Evolutionary conservation across 2,329 filamentous ascomycete species (phyloP), one percentile per base, ranked within the genome.

Genomic region (Aschersonia sp.): DNA sequence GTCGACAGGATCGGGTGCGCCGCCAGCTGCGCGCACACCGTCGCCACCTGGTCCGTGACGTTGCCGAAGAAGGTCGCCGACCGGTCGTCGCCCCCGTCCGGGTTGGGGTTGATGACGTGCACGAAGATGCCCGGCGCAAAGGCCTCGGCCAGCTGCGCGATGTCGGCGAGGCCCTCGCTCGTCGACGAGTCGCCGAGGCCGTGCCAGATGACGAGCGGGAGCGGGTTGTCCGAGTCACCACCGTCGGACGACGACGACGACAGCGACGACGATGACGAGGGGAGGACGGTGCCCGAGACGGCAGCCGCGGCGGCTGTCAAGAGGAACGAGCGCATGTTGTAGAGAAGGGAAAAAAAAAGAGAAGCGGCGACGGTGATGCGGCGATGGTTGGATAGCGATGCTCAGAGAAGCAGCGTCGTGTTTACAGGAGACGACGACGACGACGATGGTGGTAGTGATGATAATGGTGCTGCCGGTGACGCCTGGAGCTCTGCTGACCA

Each of bases 121-220:
- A 50, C 76, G 55, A 78, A 72, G 42, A 78, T 74, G 62, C 75
- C 79, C 14, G 96, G 70, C 11, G 79, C 79, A 60, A 96, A 78
- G 55, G 82, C 77, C 70, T 97, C 84, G 29, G 92, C 81, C 57
- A 87, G 88, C 65, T 95, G 79, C 49, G 79, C 70, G 45, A 76
- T 64, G 50, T 87, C 75, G 53, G 83, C 83, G 45, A 96, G 74
- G n/a, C 89, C 88, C 2, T 88, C 81, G 53, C 79, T 78, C 46
- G 79, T 76, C 68, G 81, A 94, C 63, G 81, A 76, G 66, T 92
- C 86, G 57, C 79, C 80, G 9, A 81, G 70, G 30, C 78, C 92
- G 65, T 98, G 92, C 92, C 92, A 98, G 67, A 98, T 85, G 50
- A 98, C 76, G 37, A 98, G 73, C 1, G 92, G 92, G 32, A 96